Evolutionary conservation across 2,329 filamentous ascomycete species (phyloP).

Genomic region (Alternaria novae-zelandiae): DNA sequence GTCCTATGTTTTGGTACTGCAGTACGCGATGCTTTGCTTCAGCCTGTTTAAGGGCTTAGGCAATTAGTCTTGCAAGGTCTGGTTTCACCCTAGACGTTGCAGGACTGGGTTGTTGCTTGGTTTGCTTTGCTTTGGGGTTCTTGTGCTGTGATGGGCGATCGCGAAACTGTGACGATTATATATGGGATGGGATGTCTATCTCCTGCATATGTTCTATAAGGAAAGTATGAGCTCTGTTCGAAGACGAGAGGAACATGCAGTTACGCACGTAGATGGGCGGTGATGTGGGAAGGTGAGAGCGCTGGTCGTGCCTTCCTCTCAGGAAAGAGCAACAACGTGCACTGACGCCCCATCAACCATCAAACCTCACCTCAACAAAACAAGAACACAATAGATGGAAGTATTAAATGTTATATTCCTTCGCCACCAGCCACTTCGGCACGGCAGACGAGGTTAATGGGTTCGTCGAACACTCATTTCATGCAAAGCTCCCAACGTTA

Average conservation of each 20-base stretch:
- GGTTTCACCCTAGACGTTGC: background rate
- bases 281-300: background rate
- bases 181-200: too few species aligned
- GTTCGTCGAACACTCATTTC: slow-evolving; percentile 23
- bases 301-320: background rate
- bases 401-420: slow-evolving; percentile 20
- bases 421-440: slow-evolving; percentile 8
- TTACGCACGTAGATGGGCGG: too few species aligned
- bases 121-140: background rate
- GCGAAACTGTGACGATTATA: background rate
- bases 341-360: background rate
- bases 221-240: background rate
- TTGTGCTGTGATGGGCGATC: background rate
- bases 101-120: background rate
- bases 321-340: background rate
- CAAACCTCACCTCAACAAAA: background rate
- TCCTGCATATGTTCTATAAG: too few species aligned
- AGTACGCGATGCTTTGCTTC: background rate
- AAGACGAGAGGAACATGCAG: too few species aligned
- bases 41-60: background rate
- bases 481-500: slow-evolving; percentile 24
- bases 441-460: slow-evolving; percentile 22
- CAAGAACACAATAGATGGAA: background rate
- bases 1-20: background rate
- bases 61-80: background rate